phyloP scores from a whole-genome alignment of 106 monocot species.

The Apostasia shenzhenica region DNA sequence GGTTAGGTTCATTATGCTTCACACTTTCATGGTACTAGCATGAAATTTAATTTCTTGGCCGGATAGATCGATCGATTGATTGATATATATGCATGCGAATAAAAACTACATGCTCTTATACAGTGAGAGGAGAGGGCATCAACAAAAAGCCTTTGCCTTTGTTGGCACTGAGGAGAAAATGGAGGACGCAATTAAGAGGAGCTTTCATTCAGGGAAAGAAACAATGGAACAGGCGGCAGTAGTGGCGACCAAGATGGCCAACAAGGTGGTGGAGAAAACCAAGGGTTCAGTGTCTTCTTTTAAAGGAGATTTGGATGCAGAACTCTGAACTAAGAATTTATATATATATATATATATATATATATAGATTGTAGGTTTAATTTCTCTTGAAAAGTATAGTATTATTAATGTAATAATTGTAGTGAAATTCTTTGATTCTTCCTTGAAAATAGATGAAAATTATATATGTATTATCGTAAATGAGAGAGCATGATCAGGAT shows the following conservation, averaged over 20 bases:
- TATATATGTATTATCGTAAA: no score
- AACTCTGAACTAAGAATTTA: not conserved
- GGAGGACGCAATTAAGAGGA: conserved; percentile 5
- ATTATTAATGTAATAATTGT: no score
- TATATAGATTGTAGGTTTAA: no score
- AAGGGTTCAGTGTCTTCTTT: not conserved
- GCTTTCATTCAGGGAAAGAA: not conserved
- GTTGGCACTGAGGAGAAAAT: not conserved
- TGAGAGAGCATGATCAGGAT: no score
- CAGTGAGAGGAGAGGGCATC: not conserved
- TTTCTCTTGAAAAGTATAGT: no score
- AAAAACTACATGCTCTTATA: not conserved
- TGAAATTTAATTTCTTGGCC: not conserved
- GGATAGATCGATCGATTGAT: no score
- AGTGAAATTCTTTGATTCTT: no score
- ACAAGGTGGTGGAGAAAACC: not conserved
- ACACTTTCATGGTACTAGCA: no score
- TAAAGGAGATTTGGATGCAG: not conserved
- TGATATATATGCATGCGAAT: no score
- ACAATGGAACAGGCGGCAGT: not conserved
- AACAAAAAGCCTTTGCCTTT: no score
- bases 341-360: no score
- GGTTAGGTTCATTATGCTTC: conserved; percentile 1
- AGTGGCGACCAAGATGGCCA: not conserved
- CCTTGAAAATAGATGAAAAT: no score